Percentiles rank a stretch among this genome's conserved stretches.
These are phyloP conservation scores for Ochetophila trinervis DNA, from an alignment of 306 rosid genomes.

Conservation along the genomic window DNA sequence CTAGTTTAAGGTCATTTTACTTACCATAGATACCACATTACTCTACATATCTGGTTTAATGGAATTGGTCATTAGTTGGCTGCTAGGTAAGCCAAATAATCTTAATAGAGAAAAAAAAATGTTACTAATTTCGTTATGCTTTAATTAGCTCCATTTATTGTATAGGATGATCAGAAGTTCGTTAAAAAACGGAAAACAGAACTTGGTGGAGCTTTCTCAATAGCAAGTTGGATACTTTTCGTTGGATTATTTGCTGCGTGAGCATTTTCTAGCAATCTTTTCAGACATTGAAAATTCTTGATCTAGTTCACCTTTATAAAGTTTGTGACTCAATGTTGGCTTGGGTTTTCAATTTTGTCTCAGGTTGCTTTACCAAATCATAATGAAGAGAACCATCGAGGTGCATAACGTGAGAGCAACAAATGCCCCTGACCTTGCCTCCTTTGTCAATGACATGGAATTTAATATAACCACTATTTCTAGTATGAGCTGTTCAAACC, in stretches of 20 bases:
- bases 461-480: slow-evolving; percentile 82
- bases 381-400: slow-evolving; percentile 83
- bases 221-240: slow-evolving; percentile 95
- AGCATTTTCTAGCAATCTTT: slow-evolving; percentile 39
- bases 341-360: slow-evolving; percentile 41
- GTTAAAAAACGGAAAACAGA: slow-evolving; percentile 96
- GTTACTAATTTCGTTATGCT: background rate
- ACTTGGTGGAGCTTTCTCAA: slow-evolving; percentile 95
- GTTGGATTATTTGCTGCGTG: slow-evolving; percentile 89
- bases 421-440: slow-evolving; percentile 66
- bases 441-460: slow-evolving; percentile 78
- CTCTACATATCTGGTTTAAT: no score
- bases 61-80: no score
- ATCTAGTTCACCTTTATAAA: slow-evolving; percentile 2
- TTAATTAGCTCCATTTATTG: slow-evolving; percentile 23
- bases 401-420: slow-evolving; percentile 87
- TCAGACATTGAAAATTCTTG: background rate
- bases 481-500: slow-evolving; percentile 85
- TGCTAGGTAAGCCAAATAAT: no score
- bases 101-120: no score
- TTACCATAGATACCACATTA: no score
- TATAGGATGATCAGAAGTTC: slow-evolving; percentile 80
- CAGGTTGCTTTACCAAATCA: slow-evolving; percentile 94
- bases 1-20: background rate
- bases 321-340: slow-evolving; percentile 31